Evolutionary conservation across 768 basidiomycete species (phyloP), one percentile per base, ranked within the genome.

Genomic region (Suillus luteus): DNA sequence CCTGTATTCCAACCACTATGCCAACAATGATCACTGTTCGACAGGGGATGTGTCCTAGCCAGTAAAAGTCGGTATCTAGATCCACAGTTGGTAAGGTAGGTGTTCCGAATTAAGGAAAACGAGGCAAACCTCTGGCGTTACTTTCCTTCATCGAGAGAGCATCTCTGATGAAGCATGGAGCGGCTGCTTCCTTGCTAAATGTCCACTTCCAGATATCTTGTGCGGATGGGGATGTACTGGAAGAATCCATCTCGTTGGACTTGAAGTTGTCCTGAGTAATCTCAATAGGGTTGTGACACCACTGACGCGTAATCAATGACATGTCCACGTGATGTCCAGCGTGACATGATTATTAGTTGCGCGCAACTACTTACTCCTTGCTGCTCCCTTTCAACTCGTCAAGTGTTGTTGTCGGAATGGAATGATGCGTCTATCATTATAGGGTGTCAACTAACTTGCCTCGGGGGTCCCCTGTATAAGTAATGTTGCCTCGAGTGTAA

Each of bases 31-130:
- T 73, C 19, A 90, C 86, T 2, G 75, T 85, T 15, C 91, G 79
- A 73, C 90, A 92, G 4, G 92, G 92, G 1, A 89, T 80, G 19
- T 86, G 76, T 11, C 89, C 89, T 15, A 93, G 75, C 88, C 89
- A 88, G 72, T 82, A 92, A 66, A 86, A 90, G 62, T 91, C 88
- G 41, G 71, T 67, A 11, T 77, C 88, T 87, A 52, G 12, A 66
- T 40, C 38, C 35, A 44, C 10, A 5, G 15, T 5, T 40, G n/a
- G 48, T 64, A 33, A 35, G 55, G 59, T n/a, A 40, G 59, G 4
- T 40, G 27, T 55, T 57, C 51, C 15, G 19, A 27, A 61, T 59
- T 27, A 41, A 17, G 37, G 12, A 24, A 7, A 54, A 67, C 22
- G 8, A 15, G 11, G 62, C 60, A 35, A 7, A 73, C 80, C 80